phyloP scores from a whole-genome alignment of 2,329 filamentous ascomycete genomes.

The Huntiella bhutanensis region DNA sequence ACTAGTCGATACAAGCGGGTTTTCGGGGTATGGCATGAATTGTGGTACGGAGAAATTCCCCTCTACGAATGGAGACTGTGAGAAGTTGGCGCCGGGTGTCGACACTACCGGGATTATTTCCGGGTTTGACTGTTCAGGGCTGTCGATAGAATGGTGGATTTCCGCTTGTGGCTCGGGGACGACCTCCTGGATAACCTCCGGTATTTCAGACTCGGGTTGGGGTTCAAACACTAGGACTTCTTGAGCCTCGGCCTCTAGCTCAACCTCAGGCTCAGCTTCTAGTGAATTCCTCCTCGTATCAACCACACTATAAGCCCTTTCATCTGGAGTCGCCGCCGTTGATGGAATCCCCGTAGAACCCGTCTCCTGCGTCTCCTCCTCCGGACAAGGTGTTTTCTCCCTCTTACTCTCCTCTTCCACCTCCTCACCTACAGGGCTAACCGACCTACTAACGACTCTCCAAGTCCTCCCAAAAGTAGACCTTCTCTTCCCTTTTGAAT shows the following conservation, averaged over 20 bases:
- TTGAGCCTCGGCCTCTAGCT: no score
- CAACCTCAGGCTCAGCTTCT: no score
- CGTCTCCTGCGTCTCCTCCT: neutral
- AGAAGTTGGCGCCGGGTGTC: no score
- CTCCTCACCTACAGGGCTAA: conserved; percentile 39
- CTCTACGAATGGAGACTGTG: no score
- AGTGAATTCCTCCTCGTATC: neutral
- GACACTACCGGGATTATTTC: no score
- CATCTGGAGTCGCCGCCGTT: neutral
- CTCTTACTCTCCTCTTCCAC: neutral
- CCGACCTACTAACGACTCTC: conserved; percentile 54
- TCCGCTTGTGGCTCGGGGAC: neutral
- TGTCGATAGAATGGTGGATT: no score
- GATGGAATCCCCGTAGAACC: neutral
- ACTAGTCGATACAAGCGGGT: no score
- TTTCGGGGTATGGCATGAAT: no score
- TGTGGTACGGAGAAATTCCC: no score
- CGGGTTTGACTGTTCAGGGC: no score
- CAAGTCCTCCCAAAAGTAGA: conserved; percentile 37
- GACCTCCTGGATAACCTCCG: neutral
- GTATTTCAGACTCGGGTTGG: no score
- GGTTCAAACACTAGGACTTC: no score
- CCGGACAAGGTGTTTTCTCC: neutral
- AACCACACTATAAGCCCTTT: neutral
- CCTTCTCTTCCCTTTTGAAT: conserved; percentile 22